Conservation (phyloP, 805 yeast genomes). For the Yamadazyma paraphyllophila region DNA sequence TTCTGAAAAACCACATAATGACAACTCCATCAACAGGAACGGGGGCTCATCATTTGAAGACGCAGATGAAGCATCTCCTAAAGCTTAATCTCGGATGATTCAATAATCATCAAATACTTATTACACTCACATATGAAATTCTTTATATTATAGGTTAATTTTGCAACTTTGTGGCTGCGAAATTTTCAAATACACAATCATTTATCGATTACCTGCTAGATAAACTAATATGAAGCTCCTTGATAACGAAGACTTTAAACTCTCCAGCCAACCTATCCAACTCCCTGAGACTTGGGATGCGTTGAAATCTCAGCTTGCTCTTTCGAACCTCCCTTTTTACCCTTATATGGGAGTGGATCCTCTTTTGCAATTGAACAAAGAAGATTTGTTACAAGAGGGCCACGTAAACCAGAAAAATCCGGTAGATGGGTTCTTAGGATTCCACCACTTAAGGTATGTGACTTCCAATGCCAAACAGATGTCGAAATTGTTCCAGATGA, state of each 20-base stretch:
- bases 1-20: too few species aligned
- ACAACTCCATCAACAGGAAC: neutral
- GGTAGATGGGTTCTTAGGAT: slow-evolving; percentile 41
- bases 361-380: slow-evolving; percentile 11
- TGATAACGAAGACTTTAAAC: neutral
- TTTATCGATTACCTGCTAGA: neutral
- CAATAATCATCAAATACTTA: neutral
- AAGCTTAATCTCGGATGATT: neutral
- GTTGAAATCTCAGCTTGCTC: neutral
- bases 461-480: slow-evolving; percentile 70
- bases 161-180: slow-evolving; percentile 4
- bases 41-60: neutral
- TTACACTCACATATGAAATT: neutral
- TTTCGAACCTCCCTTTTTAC: slow-evolving; percentile 18
- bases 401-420: slow-evolving; percentile 17
- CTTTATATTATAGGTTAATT: neutral
- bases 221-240: neutral
- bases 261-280: neutral
- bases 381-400: slow-evolving; percentile 22
- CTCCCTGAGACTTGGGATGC: neutral
- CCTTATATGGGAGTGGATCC: slow-evolving; percentile 19
- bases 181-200: neutral
- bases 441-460: slow-evolving; percentile 67
- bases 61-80: neutral
- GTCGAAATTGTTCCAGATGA: slow-evolving; percentile 51